phyloP scores from a whole-genome alignment of 768 basidiomycete genomes.

The Boletus sp. region DNA sequence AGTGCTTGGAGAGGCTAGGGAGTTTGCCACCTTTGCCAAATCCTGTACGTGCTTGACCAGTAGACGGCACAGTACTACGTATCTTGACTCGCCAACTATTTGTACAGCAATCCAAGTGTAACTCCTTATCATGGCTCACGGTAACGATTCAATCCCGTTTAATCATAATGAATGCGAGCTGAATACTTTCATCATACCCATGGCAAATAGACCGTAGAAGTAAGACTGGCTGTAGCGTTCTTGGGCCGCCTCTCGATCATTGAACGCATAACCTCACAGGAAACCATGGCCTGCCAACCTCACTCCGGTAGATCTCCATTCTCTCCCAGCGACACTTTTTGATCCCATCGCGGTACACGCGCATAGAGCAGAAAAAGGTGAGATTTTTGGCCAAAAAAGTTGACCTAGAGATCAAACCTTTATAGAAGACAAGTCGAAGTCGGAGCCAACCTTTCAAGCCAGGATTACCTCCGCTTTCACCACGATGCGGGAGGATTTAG shows the following conservation, averaged over 20 bases:
- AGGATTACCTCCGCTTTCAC: conserved; percentile 19
- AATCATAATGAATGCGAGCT: conserved; percentile 1
- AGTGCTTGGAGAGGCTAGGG: conserved; percentile 49
- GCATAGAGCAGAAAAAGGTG: conserved; percentile 17
- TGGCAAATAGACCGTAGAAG: conserved; percentile 13
- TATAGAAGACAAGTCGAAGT: conserved; percentile 9
- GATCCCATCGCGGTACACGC: background rate
- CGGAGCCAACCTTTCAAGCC: conserved; percentile 23
- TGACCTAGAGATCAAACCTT: background rate
- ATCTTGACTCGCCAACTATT: background rate
- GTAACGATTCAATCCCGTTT: conserved; percentile 9
- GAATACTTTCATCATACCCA: background rate
- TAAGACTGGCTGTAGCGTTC: conserved; percentile 1
- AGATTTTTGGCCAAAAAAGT: background rate
- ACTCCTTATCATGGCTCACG: conserved; percentile 12
- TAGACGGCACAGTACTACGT: background rate
- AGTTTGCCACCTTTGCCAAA: conserved; percentile 24
- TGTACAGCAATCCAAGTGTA: background rate
- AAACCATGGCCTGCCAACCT: conserved; percentile 2
- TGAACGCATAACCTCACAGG: conserved; percentile 8
- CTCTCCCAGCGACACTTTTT: background rate
- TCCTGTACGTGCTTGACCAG: background rate
- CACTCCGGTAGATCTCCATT: conserved; percentile 13
- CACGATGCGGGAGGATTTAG: conserved; percentile 8
- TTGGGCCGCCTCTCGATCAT: background rate